These are phyloP conservation scores for Microcos paniculata DNA, from an alignment of 345 rosid genomes.

Conservation along the genomic window DNA sequence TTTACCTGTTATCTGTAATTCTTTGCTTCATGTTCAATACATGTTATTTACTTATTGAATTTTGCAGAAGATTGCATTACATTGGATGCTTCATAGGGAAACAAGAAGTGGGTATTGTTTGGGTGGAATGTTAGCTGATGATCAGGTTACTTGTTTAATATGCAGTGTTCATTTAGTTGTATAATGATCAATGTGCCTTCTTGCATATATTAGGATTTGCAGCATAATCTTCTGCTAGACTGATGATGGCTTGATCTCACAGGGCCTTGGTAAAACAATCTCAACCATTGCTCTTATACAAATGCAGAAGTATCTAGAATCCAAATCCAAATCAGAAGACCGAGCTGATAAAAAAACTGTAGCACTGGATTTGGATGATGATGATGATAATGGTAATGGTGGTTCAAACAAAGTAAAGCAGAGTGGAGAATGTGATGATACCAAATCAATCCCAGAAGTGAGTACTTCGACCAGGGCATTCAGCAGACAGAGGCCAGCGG, in stretches of 20 bases:
- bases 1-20: conserved; percentile 17
- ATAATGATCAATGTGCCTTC: background rate
- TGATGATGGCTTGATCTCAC: conserved; percentile 26
- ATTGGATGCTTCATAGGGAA: conserved; percentile 97
- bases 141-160: conserved; percentile 61
- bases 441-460: conserved; percentile 41
- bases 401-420: conserved; percentile 37
- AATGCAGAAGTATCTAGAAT: conserved; percentile 59
- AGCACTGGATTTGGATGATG: conserved; percentile 69
- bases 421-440: conserved; percentile 37
- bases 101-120: conserved; percentile 72
- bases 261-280: conserved; percentile 98
- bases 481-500: conserved; percentile 58
- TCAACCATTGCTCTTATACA: conserved; percentile 92
- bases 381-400: conserved; percentile 42
- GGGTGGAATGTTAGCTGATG: conserved; percentile 99
- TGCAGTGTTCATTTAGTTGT: background rate
- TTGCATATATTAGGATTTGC: conserved; percentile 1
- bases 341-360: conserved; percentile 50
- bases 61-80: conserved; percentile 90
- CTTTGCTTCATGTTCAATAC: conserved; percentile 5
- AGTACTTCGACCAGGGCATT: conserved; percentile 50
- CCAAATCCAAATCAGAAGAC: conserved; percentile 55
- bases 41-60: conserved; percentile 20
- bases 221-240: background rate